Evolutionary conservation across 768 basidiomycete species (phyloP).

Genomic region (Tricholoma sp.): DNA sequence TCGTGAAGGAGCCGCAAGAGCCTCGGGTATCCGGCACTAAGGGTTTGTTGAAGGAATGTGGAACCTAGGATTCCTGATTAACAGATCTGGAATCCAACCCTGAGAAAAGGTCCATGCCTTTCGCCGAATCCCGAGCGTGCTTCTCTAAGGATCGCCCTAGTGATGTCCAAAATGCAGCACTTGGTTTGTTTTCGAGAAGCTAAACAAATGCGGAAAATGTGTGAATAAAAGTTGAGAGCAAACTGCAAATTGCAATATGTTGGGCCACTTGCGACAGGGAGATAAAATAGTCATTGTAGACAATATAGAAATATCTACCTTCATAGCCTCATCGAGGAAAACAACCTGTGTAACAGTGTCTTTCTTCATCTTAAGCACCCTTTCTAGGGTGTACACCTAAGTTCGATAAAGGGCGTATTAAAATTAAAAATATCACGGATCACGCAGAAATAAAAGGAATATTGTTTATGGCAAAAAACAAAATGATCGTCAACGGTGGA

Average conservation of each 20-base stretch:
- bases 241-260: not conserved
- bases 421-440: not conserved
- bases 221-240: not conserved
- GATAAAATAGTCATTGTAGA: not conserved
- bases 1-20: slow-evolving; percentile 91
- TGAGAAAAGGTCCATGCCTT: slow-evolving; percentile 41
- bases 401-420: not conserved
- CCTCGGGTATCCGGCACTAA: slow-evolving; percentile 82
- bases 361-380: slow-evolving; percentile 84
- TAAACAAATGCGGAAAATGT: slow-evolving; percentile 21
- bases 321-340: slow-evolving; percentile 93
- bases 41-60: slow-evolving; percentile 84
- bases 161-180: slow-evolving; percentile 85
- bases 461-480: not conserved
- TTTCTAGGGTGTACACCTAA: slow-evolving; percentile 93
- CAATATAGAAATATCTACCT: slow-evolving; percentile 38
- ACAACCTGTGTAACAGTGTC: slow-evolving; percentile 70
- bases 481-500: not conserved
- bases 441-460: not conserved
- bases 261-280: not conserved
- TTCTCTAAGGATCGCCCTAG: slow-evolving; percentile 78
- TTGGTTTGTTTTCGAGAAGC: slow-evolving; percentile 89
- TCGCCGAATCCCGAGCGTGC: slow-evolving; percentile 72
- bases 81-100: not conserved
- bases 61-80: slow-evolving; percentile 52